Conservation (phyloP, 1,284 basidiomycete species). For the Sporisorium exsertum region DNA sequence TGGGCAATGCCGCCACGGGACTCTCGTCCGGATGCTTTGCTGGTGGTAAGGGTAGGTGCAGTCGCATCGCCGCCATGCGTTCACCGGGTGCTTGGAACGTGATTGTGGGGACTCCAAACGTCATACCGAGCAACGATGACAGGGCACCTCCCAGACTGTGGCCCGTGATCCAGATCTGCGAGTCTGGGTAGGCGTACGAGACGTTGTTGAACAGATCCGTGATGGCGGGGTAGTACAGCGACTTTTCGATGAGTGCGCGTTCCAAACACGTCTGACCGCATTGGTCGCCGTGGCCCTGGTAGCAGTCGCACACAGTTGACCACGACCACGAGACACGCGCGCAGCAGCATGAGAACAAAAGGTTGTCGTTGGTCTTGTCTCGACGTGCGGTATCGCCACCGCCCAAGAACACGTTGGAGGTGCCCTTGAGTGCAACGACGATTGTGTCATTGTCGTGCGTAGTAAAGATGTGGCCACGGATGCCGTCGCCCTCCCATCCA, state of each 20-base stretch:
- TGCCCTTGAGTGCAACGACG: conserved; percentile 93
- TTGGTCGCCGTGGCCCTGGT: conserved; percentile 70
- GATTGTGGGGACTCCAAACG: conserved; percentile 91
- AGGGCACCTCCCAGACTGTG: conserved; percentile 91
- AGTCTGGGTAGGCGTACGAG: conserved; percentile 89
- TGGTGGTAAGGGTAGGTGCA: conserved; percentile 83
- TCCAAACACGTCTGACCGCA: conserved; percentile 88
- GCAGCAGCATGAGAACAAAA: conserved; percentile 99
- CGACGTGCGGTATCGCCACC: conserved; percentile 88
- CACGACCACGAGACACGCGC: conserved; percentile 93
- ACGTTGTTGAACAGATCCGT: conserved; percentile 74
- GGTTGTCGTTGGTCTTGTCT: conserved; percentile 93
- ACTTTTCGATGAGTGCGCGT: conserved; percentile 81
- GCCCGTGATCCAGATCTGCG: conserved; percentile 92
- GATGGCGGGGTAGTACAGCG: conserved; percentile 92
- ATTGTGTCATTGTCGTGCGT: conserved; percentile 79
- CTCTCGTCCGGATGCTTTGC: conserved; percentile 47
- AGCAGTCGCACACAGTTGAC: conserved; percentile 94
- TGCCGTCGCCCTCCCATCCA: conserved; percentile 91
- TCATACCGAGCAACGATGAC: conserved; percentile 85
- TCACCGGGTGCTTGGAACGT: conserved; percentile 94
- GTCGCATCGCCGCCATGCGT: conserved; percentile 81
- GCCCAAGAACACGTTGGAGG: conserved; percentile 81
- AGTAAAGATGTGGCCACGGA: conserved; percentile 83
- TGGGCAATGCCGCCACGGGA: conserved; percentile 61